These are phyloP conservation scores for Cantharellus anzutake DNA, from an alignment of 768 basidiomycete genomes.

Conservation along the genomic window DNA sequence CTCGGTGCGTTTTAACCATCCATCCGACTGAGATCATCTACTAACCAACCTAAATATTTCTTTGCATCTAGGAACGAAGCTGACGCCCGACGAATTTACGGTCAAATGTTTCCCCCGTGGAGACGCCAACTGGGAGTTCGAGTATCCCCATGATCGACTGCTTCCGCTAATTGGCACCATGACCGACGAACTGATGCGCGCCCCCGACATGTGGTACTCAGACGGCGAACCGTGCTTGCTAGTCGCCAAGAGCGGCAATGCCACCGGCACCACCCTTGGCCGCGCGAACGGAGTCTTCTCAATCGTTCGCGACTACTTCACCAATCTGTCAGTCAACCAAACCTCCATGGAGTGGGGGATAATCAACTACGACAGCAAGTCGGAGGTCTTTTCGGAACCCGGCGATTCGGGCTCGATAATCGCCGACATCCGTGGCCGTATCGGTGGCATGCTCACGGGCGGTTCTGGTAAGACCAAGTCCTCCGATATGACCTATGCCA, in stretches of 20 bases:
- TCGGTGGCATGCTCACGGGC: conserved; percentile 18
- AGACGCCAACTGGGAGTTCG: conserved; percentile 11
- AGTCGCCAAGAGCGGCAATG: conserved; percentile 21
- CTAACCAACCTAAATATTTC: conserved; percentile 8
- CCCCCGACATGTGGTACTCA: conserved; percentile 15
- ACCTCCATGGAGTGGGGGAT: conserved; percentile 16
- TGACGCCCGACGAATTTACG: conserved; percentile 11
- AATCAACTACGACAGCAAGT: conserved; percentile 1
- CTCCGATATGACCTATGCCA: conserved; percentile 22
- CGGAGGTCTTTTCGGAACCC: neutral
- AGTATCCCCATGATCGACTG: conserved; percentile 19
- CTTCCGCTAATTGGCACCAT: conserved; percentile 18
- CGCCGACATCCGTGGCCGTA: conserved; percentile 14
- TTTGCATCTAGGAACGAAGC: conserved; percentile 16
- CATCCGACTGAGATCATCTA: neutral
- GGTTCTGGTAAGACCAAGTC: conserved; percentile 9
- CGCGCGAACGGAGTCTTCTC: conserved; percentile 19
- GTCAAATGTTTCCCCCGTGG: conserved; percentile 14
- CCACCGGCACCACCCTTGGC: conserved; percentile 22
- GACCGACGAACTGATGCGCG: conserved; percentile 16
- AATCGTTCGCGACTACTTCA: conserved; percentile 17
- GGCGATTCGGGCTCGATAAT: conserved; percentile 20
- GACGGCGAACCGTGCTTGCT: conserved; percentile 17
- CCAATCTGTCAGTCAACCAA: conserved; percentile 1
- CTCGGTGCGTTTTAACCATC: conserved; percentile 13